phyloP scores from a whole-genome alignment of 2,329 filamentous ascomycete genomes.

The Diaporthe vexans region DNA sequence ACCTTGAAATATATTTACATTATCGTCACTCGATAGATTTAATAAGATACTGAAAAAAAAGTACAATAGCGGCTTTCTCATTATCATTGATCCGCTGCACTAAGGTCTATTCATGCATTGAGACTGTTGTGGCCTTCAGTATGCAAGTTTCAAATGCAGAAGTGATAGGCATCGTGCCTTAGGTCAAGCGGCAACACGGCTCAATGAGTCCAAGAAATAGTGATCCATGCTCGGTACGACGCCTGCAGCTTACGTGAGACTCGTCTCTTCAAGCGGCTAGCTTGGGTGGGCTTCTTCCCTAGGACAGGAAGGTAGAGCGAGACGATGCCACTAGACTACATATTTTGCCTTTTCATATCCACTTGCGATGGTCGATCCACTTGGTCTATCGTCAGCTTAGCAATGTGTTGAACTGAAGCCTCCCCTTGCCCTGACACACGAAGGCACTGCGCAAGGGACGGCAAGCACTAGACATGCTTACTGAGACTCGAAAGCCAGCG shows the following conservation, averaged over 20 bases:
- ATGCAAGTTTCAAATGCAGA: background rate
- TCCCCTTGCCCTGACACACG: background rate
- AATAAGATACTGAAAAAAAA: too few relatives aligned
- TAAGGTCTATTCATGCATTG: too few relatives aligned
- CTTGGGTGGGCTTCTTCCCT: background rate
- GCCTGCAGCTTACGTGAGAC: conserved; percentile 1
- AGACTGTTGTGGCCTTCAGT: too few relatives aligned
- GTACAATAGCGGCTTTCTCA: too few relatives aligned
- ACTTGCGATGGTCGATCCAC: background rate
- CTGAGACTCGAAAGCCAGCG: background rate
- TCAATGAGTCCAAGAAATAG: background rate
- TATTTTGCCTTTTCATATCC: background rate
- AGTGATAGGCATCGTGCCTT: background rate
- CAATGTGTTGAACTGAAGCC: background rate
- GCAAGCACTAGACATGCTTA: background rate
- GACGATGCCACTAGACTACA: background rate
- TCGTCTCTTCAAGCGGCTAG: conserved; percentile 5
- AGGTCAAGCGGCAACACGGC: background rate
- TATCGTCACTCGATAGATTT: too few relatives aligned
- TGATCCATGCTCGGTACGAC: background rate
- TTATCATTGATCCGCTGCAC: too few relatives aligned
- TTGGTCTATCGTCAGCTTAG: background rate
- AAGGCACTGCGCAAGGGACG: background rate
- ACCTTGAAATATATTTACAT: too few relatives aligned
- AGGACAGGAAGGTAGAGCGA: background rate